These are phyloP conservation scores for barrel medic (Medicago truncatula) DNA, from an alignment of 306 rosid genomes.

Conservation along the genomic window MtrunA17r5.0-ANR NC_053044.1:47397001-47397500, in stretches of 20 bases:
- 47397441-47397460: slow-evolving; percentile 91
- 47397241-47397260: not conserved
- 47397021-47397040: slow-evolving; percentile 37
- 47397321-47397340: slow-evolving; percentile 50
- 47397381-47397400: slow-evolving; percentile 69
- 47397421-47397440: slow-evolving; percentile 70
- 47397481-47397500: slow-evolving; percentile 56
- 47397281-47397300: too few relatives aligned
- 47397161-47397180: slow-evolving; percentile 48
- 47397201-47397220: slow-evolving; percentile 68
- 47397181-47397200: slow-evolving; percentile 56
- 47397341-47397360: slow-evolving; percentile 57
- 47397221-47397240: slow-evolving; percentile 96
- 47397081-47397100: slow-evolving; percentile 39
- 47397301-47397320: not conserved
- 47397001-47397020: slow-evolving; percentile 14
- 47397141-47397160: slow-evolving; percentile 73
- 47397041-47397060: slow-evolving; percentile 21
- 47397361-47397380: slow-evolving; percentile 83
- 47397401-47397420: slow-evolving; percentile 68
- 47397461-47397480: slow-evolving; percentile 53
- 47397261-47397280: not conserved
- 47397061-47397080: slow-evolving; percentile 38
- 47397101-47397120: slow-evolving; percentile 96
- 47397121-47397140: slow-evolving; percentile 76